Base-by-base conservation (phyloP, 1,139 yeast genomes). In the Hansenula anomala region DNA sequence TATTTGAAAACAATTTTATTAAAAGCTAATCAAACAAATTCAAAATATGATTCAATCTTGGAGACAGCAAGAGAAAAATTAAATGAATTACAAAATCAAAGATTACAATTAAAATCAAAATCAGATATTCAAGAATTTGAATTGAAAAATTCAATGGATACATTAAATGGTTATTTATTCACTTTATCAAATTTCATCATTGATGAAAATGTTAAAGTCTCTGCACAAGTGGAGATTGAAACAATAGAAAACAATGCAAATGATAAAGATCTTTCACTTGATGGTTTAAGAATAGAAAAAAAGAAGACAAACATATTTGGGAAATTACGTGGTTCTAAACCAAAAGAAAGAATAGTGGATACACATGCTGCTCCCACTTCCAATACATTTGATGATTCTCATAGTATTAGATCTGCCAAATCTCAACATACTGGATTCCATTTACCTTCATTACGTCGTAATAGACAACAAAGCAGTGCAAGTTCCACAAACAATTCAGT, bases 191-290 rank as follows among this genome's bases (percentile, higher is more conserved):
- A 73, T 31, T 85, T 88, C 49, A 74, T 92, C 48, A 67, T 74
- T 34, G 80, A 82, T 45, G 98, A 94, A 58, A 80, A 87, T 5
- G 63, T 64, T 36, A 74, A 95, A 46, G 80, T 90, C 28, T 71
- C 73, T 40, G 75, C 80, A 22, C 96, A 88, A 55, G 97, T 90
- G 14, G 94, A 85, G 52, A 80, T 90, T 39, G 97, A 92, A 59
- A 79, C 94, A 15, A 88, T 94, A 48, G 94, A 88, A 58, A 78
- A 82, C 45, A 90, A 85, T 38, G 94, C 95, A 0, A 88, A 84
- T 12, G 92, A 83, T 50, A 71, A 75, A 45, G 90, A 84, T 55
- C 61, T 83, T 47, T 64, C 82, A 9, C 66, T 69, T 16, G 75
- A 68, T 39, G 69, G 67, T 6, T 55, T 59, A 18, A 37, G 48